A percentile compares a stretch with the other conserved stretches of the same genome.
phyloP scores from a whole-genome alignment of 345 rosid species.

The Eucalyptus marginata region DNA sequence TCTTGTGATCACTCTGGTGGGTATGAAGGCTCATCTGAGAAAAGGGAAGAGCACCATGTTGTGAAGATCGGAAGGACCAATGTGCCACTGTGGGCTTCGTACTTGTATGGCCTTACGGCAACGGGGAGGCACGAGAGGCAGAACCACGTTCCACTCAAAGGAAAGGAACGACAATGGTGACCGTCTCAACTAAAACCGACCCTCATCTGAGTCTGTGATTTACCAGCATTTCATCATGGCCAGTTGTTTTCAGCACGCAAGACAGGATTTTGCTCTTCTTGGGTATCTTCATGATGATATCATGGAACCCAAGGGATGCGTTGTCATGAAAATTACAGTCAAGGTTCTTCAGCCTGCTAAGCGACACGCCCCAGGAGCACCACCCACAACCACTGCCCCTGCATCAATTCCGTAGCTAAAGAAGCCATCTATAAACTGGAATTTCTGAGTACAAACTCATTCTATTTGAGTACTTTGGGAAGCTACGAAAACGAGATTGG shows the following conservation, averaged over 20 bases:
- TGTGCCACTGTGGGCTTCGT: background rate
- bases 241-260: background rate
- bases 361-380: background rate
- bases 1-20: background rate
- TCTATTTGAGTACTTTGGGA: background rate
- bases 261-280: background rate
- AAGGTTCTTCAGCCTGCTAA: background rate
- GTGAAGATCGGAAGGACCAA: background rate
- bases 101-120: background rate
- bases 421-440: background rate
- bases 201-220: background rate
- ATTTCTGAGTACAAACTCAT: background rate
- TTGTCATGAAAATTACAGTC: background rate
- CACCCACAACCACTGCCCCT: background rate
- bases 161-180: background rate
- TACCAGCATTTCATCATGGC: background rate
- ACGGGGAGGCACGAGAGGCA: background rate
- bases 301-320: background rate
- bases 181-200: background rate
- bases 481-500: background rate
- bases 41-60: background rate
- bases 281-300: background rate
- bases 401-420: background rate
- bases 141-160: background rate
- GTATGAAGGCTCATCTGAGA: background rate